Percentiles rank a stretch among this genome's conserved stretches.
Conservation (phyloP, 192 early-diverging fungal species). For the Backusella macrospora region DNA sequence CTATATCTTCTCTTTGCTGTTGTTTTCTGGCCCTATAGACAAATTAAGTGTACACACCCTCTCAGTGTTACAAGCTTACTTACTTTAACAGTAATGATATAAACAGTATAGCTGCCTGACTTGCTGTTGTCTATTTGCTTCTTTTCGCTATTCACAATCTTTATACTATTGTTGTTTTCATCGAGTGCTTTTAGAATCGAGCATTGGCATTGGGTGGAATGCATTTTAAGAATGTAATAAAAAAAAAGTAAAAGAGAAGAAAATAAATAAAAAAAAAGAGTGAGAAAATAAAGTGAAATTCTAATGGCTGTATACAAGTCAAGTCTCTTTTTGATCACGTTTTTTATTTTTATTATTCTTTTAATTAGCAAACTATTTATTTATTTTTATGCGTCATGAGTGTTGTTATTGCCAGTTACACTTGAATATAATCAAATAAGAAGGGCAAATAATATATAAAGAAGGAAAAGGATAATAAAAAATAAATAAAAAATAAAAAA, state of each 20-base stretch:
- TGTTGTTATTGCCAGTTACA: background rate
- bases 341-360: background rate
- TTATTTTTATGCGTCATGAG: background rate
- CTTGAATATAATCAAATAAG: background rate
- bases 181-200: background rate
- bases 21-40: background rate
- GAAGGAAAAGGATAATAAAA: too few relatives aligned
- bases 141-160: background rate
- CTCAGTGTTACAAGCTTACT: background rate
- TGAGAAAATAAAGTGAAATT: background rate
- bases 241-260: background rate
- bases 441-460: too few relatives aligned
- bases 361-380: background rate
- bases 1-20: constrained; percentile 71
- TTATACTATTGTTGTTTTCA: background rate
- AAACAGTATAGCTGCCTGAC: background rate
- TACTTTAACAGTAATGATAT: background rate
- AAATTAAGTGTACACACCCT: background rate
- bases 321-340: background rate
- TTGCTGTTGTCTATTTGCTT: background rate
- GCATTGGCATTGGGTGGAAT: background rate
- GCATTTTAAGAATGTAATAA: background rate
- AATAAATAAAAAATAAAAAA: background rate
- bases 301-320: background rate
- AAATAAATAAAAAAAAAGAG: background rate